Percentiles rank a stretch among this genome's conserved stretches.
phyloP scores from a whole-genome alignment of 305 asterid species.

The Fraxinus sp. region DNA sequence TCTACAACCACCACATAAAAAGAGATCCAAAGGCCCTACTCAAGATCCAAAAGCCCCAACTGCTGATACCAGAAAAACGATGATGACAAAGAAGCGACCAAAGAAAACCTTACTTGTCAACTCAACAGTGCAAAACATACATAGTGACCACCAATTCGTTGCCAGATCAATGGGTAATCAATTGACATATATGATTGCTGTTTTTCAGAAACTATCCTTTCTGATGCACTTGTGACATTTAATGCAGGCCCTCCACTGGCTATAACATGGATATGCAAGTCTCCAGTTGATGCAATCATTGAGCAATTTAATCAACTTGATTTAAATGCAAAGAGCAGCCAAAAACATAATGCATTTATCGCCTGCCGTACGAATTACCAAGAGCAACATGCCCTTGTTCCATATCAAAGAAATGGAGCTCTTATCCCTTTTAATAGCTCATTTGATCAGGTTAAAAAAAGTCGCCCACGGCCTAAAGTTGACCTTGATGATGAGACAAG shows the following conservation, averaged over 20 bases:
- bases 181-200: slow-evolving; percentile 23
- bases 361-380: slow-evolving; percentile 34
- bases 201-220: slow-evolving; percentile 20
- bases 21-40: slow-evolving; percentile 49
- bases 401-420: slow-evolving; percentile 63
- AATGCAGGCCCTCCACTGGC: slow-evolving; percentile 69
- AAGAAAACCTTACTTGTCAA: slow-evolving; percentile 46
- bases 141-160: slow-evolving; percentile 31
- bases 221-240: slow-evolving; percentile 25
- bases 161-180: slow-evolving; percentile 36
- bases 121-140: slow-evolving; percentile 36
- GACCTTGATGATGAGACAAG: slow-evolving; percentile 93
- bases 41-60: slow-evolving; percentile 52
- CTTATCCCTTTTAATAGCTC: slow-evolving; percentile 59
- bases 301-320: slow-evolving; percentile 58
- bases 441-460: slow-evolving; percentile 44
- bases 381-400: slow-evolving; percentile 60
- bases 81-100: slow-evolving; percentile 59
- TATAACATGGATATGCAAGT: slow-evolving; percentile 44
- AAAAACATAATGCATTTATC: slow-evolving; percentile 33
- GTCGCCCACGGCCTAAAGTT: slow-evolving; percentile 74
- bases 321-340: slow-evolving; percentile 46
- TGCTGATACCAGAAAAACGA: slow-evolving; percentile 44
- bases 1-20: slow-evolving; percentile 35
- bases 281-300: slow-evolving; percentile 50